Base-by-base conservation (phyloP, 106 monocot species). In the Alisma plantagoaquatica region DNA sequence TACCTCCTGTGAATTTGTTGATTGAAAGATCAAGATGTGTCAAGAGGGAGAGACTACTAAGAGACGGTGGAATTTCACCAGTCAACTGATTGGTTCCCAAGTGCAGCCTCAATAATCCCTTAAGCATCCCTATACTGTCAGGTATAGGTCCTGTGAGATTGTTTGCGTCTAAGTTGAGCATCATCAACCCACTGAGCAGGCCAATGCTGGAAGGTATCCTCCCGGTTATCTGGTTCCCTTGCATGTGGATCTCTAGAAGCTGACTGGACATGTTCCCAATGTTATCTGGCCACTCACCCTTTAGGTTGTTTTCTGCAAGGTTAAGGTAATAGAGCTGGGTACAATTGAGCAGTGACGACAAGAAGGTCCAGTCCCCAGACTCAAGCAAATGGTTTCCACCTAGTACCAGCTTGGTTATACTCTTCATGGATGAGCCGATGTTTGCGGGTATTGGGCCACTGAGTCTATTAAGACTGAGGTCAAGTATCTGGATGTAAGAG, bases 281-380 rank as follows among this genome's bases (percentile, higher is more conserved):
- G 0, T 23, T 24, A 2, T 0, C 42, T 0, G 57, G 57, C 25
- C 38, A 7, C 1, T 15, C 1, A 7, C 57, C 57, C 7, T 14
- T 17, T 12, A 57, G 26, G 4, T 43, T 41, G 17, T 57, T 57
- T 2, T n/a, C n/a, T n/a, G n/a, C n/a, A n/a, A n/a, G n/a, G 9
- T 4, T 6, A 57, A 16, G 2, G 0, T 33, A 3, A 23, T 25
- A 56, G 24, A 38, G 11, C 3, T n/a, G n/a, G 32, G 17, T 56
- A 19, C 55, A 56, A 56, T 56, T 56, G 17, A 24, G 3, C 55
- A 38, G 16, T 3, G 35, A 56, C 1, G 55, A 35, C 11, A 38
- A 11, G 22, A 38, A 0, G 24, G 22, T 12, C 20, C 10, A 11
- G 1, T 35, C 55, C 33, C 10, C 6, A 3, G 15, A 38, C 3